Base-by-base conservation (phyloP, 2,329 filamentous ascomycete genomes). In the Fusarium sulawesiense region DNA sequence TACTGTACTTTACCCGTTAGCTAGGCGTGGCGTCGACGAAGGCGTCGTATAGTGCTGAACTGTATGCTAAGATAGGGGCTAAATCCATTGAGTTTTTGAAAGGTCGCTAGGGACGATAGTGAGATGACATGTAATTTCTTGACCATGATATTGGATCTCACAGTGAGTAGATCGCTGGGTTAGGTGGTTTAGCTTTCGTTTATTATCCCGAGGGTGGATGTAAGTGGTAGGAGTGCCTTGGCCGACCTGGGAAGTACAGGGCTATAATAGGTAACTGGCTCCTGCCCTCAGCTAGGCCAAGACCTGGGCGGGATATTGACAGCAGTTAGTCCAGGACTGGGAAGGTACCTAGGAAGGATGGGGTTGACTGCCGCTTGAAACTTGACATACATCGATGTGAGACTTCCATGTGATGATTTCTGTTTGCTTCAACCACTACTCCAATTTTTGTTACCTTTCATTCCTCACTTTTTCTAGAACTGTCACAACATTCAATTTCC, bases 21-120 rank as follows among this genome's bases (percentile, higher is more conserved):
- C 41, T 51, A 51, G 40, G 32, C 63, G 64, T 67, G 65, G 59
- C 44, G 56, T 41, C 58, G 32, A 29, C 9, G 41, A 48, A 49
- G 53, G 37, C 32, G 37, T 41, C 50, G 11, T 32, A 50, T 61
- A 44, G 58, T 29, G 32, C 29, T 30, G 34, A 20, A 37, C n/a
- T 30, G 30, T 37, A 29, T 25, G 18, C 21, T 42, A 32, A 23
- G 27, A 49, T 21, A 37, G 23, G 34, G 13, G 49, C 49, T 42
- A 25, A 12, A 18, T 42, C 32, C 41, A 9, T 42, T 16, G 41
- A 37, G 21, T 47, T 10, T 23, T n/a, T 56, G 32, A 41, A 29
- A 37, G 47, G 41, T 14, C 9, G 30, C 50, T 53, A 34, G n/a
- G 21, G 21, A 29, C 41, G 16, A 42, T 27, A 42, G 21, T 34